phyloP scores from a whole-genome alignment of 768 basidiomycete genomes.

The Auriscalpium vulgare region DNA sequence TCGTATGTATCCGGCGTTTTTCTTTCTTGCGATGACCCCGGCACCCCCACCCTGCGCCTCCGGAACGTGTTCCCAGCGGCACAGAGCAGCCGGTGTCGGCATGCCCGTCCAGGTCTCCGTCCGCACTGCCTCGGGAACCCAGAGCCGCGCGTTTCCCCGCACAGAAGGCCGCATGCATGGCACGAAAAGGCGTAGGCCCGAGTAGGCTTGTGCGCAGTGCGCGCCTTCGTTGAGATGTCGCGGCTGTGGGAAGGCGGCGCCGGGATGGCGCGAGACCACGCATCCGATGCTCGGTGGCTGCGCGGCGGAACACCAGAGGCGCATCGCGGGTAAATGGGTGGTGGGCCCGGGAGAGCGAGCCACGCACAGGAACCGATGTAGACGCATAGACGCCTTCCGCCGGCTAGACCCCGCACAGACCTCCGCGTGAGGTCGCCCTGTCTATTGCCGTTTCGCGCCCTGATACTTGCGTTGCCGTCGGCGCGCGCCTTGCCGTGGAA shows the following conservation, averaged over 20 bases:
- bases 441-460: neutral
- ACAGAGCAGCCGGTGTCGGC: neutral
- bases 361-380: neutral
- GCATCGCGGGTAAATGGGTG: neutral
- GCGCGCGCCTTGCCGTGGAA: neutral
- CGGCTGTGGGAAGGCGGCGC: slow-evolving; percentile 11
- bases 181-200: neutral
- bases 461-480: neutral
- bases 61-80: neutral
- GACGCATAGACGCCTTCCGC: neutral
- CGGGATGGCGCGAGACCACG: slow-evolving; percentile 9
- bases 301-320: slow-evolving; percentile 2
- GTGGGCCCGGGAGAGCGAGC: slow-evolving; percentile 1
- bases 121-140: slow-evolving; percentile 12
- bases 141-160: neutral
- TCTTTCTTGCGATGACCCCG: slow-evolving; percentile 10
- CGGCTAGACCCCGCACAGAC: slow-evolving; percentile 1
- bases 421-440: slow-evolving; percentile 2
- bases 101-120: slow-evolving; percentile 5
- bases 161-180: neutral
- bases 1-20: neutral
- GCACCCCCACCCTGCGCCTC: neutral
- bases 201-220: neutral
- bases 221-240: slow-evolving; percentile 1
- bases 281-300: neutral